Evolutionary conservation across 768 basidiomycete species (phyloP).

Genomic region (Pleurotus giganteus): DNA sequence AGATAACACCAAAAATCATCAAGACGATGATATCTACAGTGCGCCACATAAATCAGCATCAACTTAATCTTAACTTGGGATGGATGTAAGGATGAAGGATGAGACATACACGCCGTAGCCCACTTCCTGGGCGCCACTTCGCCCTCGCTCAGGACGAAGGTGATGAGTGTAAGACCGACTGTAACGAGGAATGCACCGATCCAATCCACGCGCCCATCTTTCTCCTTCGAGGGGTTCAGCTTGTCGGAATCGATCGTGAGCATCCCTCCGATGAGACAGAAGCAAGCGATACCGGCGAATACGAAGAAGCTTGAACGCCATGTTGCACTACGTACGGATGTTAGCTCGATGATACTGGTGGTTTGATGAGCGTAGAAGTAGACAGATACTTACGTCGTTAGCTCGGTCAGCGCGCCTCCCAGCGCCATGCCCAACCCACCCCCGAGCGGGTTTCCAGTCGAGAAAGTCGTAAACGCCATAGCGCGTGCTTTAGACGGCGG

Average conservation of each 20-base stretch:
- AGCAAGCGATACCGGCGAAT: slow-evolving; percentile 50
- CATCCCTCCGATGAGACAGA: slow-evolving; percentile 51
- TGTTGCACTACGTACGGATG: slow-evolving; percentile 29
- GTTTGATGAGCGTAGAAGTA: background rate
- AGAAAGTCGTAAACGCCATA: slow-evolving; percentile 78
- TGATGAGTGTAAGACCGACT: slow-evolving; percentile 62
- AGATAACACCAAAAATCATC: slow-evolving; percentile 56
- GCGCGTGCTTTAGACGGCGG: slow-evolving; percentile 64
- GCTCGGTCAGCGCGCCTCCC: slow-evolving; percentile 72
- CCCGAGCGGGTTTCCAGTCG: slow-evolving; percentile 83
- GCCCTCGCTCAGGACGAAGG: slow-evolving; percentile 73
- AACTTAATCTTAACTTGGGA: too few species aligned
- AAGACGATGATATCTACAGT: slow-evolving; percentile 65
- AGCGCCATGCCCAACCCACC: slow-evolving; percentile 66
- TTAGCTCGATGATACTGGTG: background rate
- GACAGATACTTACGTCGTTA: slow-evolving; percentile 31
- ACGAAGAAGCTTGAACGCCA: slow-evolving; percentile 72
- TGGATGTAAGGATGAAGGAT: slow-evolving; percentile 15
- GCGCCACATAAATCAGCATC: background rate
- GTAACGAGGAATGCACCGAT: slow-evolving; percentile 67
- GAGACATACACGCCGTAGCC: slow-evolving; percentile 41
- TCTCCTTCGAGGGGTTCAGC: slow-evolving; percentile 36
- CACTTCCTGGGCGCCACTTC: slow-evolving; percentile 57
- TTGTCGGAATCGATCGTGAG: slow-evolving; percentile 63
- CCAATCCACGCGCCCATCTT: slow-evolving; percentile 67